A percentile compares a stretch with the other conserved stretches of the same genome.
Conservation (phyloP, 768 basidiomycete genomes). For the Rhodotorula sphaerocarpa region DNA sequence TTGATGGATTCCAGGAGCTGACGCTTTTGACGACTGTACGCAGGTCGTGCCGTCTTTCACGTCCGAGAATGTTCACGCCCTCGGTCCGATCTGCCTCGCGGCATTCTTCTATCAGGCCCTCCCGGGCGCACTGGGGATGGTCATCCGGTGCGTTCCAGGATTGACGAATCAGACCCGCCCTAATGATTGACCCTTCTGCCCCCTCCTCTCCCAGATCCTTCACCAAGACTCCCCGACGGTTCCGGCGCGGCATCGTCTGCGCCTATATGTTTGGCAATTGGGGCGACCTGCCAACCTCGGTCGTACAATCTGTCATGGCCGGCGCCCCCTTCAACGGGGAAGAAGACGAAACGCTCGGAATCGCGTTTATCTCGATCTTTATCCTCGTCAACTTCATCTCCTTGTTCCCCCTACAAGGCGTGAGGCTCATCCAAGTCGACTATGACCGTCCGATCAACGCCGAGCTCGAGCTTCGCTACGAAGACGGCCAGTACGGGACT, state of each 20-base stretch:
- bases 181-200: no score
- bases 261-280: not conserved
- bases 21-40: not conserved
- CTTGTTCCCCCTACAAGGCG: conserved; percentile 57
- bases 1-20: not conserved
- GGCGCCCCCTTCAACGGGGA: conserved; percentile 57
- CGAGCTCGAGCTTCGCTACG: conserved; percentile 57
- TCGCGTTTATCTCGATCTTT: conserved; percentile 20
- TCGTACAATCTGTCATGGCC: conserved; percentile 58
- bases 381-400: conserved; percentile 44
- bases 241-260: not conserved
- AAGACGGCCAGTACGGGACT: conserved; percentile 43
- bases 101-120: conserved; percentile 52
- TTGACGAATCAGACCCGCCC: not conserved
- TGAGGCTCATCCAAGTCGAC: conserved; percentile 55
- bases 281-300: conserved; percentile 49
- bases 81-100: conserved; percentile 39
- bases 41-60: conserved; percentile 28
- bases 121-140: conserved; percentile 35
- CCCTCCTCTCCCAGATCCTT: no score
- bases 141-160: no score
- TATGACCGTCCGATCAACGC: conserved; percentile 43
- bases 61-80: not conserved
- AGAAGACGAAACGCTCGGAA: conserved; percentile 54
- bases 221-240: not conserved